Base-by-base conservation (phyloP, 768 basidiomycete genomes). In the Rhizopogon vesiculosus region DNA sequence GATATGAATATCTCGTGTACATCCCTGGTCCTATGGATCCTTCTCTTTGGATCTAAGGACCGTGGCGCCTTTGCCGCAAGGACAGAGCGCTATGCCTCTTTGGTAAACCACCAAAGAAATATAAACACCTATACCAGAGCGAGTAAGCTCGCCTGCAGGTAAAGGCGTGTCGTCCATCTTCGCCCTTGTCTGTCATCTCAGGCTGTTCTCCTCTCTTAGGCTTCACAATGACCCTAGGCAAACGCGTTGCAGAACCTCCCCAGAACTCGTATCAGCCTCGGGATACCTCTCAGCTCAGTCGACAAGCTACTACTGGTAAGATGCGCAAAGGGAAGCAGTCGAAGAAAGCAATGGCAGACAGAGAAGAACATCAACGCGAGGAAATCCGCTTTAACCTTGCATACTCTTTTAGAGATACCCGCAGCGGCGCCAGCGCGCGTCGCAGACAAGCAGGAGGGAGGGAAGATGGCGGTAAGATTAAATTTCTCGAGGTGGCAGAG, bases 251-350 rank as follows among this genome's bases (percentile, higher is more conserved):
- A 61, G 66, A 68, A 54, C 57, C 59, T 58, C 53, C 69, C 54
- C 66, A 68, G 59, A 75, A 79, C 45, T 85, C 83, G 56, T 86
- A 83, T 75, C 78, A 82, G 57, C 75, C 82, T 54, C 83, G 80
- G 67, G 74, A 72, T 66, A 73, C 79, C 62, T 76, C 74, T 50
- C 81, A 80, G 68, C 79, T 76, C 66, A 80, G 77, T 61, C 78
- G 80, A 62, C 68, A 77, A 61, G 72, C 80, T 35, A 72, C 78
- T 59, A 69, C 75, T 57, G 63, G 68, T 42, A 76, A 75, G 54
- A 61, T 63, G 31, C 66, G 67, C 53, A 72, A 64, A 53, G 49
- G 65, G 28, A 75, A 72, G 64, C 65, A 67, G 67, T 66, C 71
- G 54, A 81, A 77, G 68, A 75, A 77, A 64, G 58, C 62, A 38